Conservation (phyloP, 2,329 filamentous ascomycete species). For the Cladophialophora immunda region DNA sequence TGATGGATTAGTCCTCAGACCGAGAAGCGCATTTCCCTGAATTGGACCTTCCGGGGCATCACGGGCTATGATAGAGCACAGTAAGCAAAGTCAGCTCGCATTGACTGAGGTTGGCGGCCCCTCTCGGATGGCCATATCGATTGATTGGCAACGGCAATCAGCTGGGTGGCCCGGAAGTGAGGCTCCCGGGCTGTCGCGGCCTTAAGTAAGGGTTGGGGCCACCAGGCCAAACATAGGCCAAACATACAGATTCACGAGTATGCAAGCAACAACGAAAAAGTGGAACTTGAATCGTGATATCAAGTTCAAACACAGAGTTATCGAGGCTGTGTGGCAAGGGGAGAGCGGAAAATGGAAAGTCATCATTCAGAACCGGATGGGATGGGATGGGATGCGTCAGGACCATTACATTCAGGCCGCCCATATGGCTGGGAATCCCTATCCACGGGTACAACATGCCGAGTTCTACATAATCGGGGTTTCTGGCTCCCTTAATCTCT, state of each 20-base stretch:
- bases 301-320: constrained; percentile 49
- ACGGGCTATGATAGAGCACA: constrained; percentile 7
- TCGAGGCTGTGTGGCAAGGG: constrained; percentile 51
- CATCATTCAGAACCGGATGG: constrained; percentile 43
- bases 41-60: constrained; percentile 8
- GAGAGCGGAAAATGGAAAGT: constrained; percentile 48
- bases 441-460: no score
- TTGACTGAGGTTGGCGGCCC: constrained; percentile 17
- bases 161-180: constrained; percentile 17
- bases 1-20: constrained; percentile 11
- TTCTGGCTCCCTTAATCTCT: background rate
- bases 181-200: constrained; percentile 10
- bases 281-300: constrained; percentile 51
- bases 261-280: constrained; percentile 50
- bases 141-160: background rate
- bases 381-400: no score
- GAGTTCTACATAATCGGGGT: background rate
- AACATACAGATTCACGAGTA: constrained; percentile 45
- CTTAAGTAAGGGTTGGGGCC: constrained; percentile 2
- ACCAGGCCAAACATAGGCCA: no score
- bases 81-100: constrained; percentile 24
- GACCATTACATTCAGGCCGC: no score
- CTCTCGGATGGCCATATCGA: constrained; percentile 1
- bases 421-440: no score
- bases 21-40: constrained; percentile 14